phyloP scores from a whole-genome alignment of 345 rosid genomes.

The Moricandia moricandioides region DNA sequence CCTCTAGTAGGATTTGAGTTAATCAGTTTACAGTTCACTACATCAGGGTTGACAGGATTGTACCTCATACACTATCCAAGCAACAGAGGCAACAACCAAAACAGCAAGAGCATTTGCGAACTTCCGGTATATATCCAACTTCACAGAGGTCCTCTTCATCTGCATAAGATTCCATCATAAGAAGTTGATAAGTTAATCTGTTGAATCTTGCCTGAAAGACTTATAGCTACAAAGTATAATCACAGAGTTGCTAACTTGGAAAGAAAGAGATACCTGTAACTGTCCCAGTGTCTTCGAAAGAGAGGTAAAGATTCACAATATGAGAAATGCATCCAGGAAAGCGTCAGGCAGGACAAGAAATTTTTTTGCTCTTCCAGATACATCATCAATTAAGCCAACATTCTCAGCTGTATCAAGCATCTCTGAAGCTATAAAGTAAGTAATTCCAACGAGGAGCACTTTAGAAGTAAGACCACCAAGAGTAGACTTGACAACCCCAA shows the following conservation, averaged over 20 bases:
- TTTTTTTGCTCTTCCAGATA: slow-evolving; percentile 87
- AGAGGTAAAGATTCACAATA: slow-evolving; percentile 89
- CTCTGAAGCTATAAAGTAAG: slow-evolving; percentile 91
- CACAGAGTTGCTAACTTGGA: background rate
- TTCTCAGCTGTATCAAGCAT: slow-evolving; percentile 78
- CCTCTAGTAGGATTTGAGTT: slow-evolving; percentile 4
- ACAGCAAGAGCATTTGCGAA: slow-evolving; percentile 86
- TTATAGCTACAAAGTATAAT: background rate
- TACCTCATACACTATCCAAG: slow-evolving; percentile 94
- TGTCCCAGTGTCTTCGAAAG: slow-evolving; percentile 83
- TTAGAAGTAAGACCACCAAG: slow-evolving; percentile 97
- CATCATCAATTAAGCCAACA: slow-evolving; percentile 83
- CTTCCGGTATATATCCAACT: slow-evolving; percentile 90
- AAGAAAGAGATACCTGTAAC: slow-evolving; percentile 60
- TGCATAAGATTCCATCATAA: slow-evolving; percentile 32
- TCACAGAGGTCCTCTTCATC: slow-evolving; percentile 77
- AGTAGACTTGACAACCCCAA: slow-evolving; percentile 93
- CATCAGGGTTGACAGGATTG: slow-evolving; percentile 14
- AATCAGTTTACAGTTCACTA: background rate
- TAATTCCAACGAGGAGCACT: slow-evolving; percentile 80
- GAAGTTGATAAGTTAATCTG: background rate
- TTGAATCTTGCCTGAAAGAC: slow-evolving; percentile 4
- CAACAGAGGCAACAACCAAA: slow-evolving; percentile 79
- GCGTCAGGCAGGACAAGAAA: slow-evolving; percentile 91
- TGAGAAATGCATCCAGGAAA: slow-evolving; percentile 89